Conservation (phyloP, 495 filamentous ascomycete genomes). For the Daldinia decipiens region DNA sequence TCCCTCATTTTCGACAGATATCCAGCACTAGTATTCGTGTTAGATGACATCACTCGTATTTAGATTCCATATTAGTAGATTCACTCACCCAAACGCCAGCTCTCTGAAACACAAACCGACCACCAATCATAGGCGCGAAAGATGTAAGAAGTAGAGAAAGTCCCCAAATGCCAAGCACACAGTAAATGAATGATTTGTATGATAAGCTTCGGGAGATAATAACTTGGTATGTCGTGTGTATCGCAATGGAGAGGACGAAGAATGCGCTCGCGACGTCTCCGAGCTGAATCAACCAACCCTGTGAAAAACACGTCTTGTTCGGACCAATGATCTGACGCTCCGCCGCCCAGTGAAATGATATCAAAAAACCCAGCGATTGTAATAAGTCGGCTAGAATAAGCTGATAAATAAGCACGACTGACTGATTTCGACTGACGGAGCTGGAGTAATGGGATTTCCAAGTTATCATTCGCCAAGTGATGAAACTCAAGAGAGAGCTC, state of each 20-base stretch:
- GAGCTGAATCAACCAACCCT: constrained; percentile 71
- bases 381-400: constrained; percentile 71
- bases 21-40: constrained; percentile 62
- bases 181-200: constrained; percentile 56
- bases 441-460: constrained; percentile 59
- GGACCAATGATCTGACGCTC: constrained; percentile 61
- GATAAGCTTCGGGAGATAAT: constrained; percentile 59
- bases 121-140: constrained; percentile 59
- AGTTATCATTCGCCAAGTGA: constrained; percentile 64
- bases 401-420: constrained; percentile 72
- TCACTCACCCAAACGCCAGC: constrained; percentile 64
- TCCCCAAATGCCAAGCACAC: constrained; percentile 60
- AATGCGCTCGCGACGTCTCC: constrained; percentile 70
- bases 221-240: constrained; percentile 68
- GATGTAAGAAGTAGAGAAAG: constrained; percentile 61
- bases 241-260: constrained; percentile 68
- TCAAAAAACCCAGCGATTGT: constrained; percentile 67
- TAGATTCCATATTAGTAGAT: neutral
- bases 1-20: constrained; percentile 48
- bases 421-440: constrained; percentile 66
- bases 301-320: constrained; percentile 64
- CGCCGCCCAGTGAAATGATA: constrained; percentile 66
- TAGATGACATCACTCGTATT: constrained; percentile 18
- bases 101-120: constrained; percentile 60
- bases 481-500: constrained; percentile 55